Evolutionary conservation across 2,329 filamentous ascomycete genomes (phyloP).

Genomic region (Macrophomina phaseolina): DNA sequence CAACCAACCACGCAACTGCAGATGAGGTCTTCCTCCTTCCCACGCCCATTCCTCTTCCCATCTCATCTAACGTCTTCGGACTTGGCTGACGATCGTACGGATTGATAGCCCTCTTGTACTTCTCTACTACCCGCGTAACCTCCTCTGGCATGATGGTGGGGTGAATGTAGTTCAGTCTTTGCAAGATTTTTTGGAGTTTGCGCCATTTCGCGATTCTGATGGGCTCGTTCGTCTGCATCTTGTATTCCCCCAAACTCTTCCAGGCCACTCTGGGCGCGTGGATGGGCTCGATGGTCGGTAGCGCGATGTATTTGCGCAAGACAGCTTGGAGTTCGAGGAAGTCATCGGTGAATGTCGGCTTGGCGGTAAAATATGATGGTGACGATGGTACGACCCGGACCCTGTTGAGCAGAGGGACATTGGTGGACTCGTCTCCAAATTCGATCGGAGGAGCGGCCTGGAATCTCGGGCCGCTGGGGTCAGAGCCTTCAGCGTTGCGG

Average conservation of each 20-base stretch:
- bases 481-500: slow-evolving; percentile 35
- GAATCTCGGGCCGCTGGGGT: slow-evolving; percentile 36
- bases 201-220: slow-evolving; percentile 73
- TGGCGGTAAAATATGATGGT: slow-evolving; percentile 92
- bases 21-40: slow-evolving; percentile 87
- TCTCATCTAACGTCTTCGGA: slow-evolving; percentile 72
- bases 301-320: slow-evolving; percentile 70
- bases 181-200: slow-evolving; percentile 75
- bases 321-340: slow-evolving; percentile 76
- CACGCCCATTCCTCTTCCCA: slow-evolving; percentile 78
- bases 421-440: slow-evolving; percentile 35
- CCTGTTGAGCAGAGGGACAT: slow-evolving; percentile 34
- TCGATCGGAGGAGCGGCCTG: slow-evolving; percentile 54
- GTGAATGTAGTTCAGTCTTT: slow-evolving; percentile 84
- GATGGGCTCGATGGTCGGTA: slow-evolving; percentile 70
- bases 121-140: slow-evolving; percentile 67
- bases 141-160: slow-evolving; percentile 75
- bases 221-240: slow-evolving; percentile 53
- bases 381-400: slow-evolving; percentile 81
- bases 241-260: slow-evolving; percentile 80
- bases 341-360: slow-evolving; percentile 84
- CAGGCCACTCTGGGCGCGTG: slow-evolving; percentile 78
- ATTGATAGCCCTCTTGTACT: slow-evolving; percentile 78
- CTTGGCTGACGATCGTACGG: slow-evolving; percentile 68
- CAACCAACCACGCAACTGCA: slow-evolving; percentile 85